Evolutionary conservation across 345 rosid genomes (phyloP).

Genomic region (Viola odorata): DNA sequence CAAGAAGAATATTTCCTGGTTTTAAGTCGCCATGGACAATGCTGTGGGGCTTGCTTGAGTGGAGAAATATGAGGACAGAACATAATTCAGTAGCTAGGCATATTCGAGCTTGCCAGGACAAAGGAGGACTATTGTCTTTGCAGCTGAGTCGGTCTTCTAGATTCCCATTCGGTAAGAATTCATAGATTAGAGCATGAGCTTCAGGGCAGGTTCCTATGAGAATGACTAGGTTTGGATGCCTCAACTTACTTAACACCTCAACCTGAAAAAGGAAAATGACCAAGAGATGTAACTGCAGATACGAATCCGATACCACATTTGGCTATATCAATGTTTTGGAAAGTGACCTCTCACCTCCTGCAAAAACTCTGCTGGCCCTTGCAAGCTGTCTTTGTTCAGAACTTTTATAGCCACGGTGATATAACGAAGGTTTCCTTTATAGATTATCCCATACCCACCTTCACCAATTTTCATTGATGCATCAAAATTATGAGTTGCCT

Average conservation of each 20-base stretch:
- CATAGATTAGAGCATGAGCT: slow-evolving; percentile 71
- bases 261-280: slow-evolving; percentile 37
- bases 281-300: too few species aligned
- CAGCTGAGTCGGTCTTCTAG: slow-evolving; percentile 90
- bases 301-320: too few species aligned
- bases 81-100: slow-evolving; percentile 80
- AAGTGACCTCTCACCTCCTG: slow-evolving; percentile 55
- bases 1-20: slow-evolving; percentile 82
- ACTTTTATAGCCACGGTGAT: slow-evolving; percentile 71
- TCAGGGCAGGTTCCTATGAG: slow-evolving; percentile 91
- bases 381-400: slow-evolving; percentile 57
- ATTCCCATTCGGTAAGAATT: slow-evolving; percentile 81
- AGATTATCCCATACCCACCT: slow-evolving; percentile 91
- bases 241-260: slow-evolving; percentile 67
- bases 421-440: slow-evolving; percentile 54
- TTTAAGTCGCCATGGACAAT: slow-evolving; percentile 87
- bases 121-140: slow-evolving; percentile 63
- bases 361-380: slow-evolving; percentile 84
- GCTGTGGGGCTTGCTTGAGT: slow-evolving; percentile 69
- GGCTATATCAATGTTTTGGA: too few species aligned
- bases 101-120: slow-evolving; percentile 85
- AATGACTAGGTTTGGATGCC: slow-evolving; percentile 86
- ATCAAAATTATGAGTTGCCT: slow-evolving; percentile 64
- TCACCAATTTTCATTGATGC: slow-evolving; percentile 71
- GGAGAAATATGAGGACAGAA: slow-evolving; percentile 79